These are phyloP conservation scores for Trichoderma parareesei DNA, from an alignment of 495 filamentous ascomycete genomes.

Conservation along the genomic window DNA sequence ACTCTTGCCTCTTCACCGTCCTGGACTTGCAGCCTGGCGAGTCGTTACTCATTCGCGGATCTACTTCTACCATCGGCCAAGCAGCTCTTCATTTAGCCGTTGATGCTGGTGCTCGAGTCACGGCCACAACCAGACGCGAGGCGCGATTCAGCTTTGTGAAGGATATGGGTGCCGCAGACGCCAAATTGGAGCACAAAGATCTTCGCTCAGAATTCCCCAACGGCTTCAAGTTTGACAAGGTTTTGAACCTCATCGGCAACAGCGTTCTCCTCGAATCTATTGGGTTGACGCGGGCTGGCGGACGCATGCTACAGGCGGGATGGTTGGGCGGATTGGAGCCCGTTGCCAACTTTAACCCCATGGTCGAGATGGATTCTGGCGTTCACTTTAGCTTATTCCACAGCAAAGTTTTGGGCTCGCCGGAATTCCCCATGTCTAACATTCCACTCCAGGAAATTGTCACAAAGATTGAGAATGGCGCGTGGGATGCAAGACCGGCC, in stretches of 20 bases:
- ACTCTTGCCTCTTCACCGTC: conserved; percentile 33
- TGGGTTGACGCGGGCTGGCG: conserved; percentile 26
- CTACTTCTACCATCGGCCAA: conserved; percentile 35
- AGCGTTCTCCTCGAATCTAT: conserved; percentile 35
- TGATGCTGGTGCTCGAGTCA: conserved; percentile 30
- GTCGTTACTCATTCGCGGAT: conserved; percentile 34
- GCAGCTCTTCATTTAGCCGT: conserved; percentile 39
- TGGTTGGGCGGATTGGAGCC: conserved; percentile 40
- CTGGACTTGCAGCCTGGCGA: conserved; percentile 29
- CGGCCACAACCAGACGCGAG: conserved; percentile 31
- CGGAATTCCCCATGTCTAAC: conserved; percentile 35
- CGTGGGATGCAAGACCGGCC: conserved; percentile 24
- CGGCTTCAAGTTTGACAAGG: conserved; percentile 27
- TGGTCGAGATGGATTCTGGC: conserved; percentile 38
- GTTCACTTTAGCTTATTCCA: conserved; percentile 45
- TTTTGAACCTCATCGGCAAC: conserved; percentile 39
- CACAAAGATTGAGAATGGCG: conserved; percentile 20
- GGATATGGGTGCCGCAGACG: conserved; percentile 25
- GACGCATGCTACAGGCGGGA: conserved; percentile 34
- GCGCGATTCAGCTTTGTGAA: conserved; percentile 23
- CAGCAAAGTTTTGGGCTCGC: conserved; percentile 32
- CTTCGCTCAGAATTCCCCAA: conserved; percentile 16
- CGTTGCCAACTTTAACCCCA: conserved; percentile 38
- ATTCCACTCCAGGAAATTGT: conserved; percentile 37
- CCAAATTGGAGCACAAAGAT: conserved; percentile 20